Conservation (phyloP, 306 rosid species). For the Lathyrus aphaca region DNA sequence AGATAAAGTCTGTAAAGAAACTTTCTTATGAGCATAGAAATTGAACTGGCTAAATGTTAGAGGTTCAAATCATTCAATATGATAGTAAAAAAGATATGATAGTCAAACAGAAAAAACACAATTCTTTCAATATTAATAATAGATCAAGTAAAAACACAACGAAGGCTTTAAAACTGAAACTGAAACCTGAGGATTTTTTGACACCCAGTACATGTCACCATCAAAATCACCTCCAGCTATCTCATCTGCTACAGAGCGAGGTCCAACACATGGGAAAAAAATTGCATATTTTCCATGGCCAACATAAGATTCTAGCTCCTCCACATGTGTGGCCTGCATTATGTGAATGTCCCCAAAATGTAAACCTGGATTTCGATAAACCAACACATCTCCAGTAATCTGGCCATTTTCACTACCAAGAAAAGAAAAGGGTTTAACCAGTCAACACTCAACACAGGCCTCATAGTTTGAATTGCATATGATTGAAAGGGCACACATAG, state of each 20-base stretch:
- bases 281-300: constrained; percentile 76
- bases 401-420: constrained; percentile 62
- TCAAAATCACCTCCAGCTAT: constrained; percentile 91
- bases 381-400: constrained; percentile 69
- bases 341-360: constrained; percentile 87
- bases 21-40: too few relatives aligned
- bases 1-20: too few relatives aligned
- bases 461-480: neutral
- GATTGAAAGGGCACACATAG: neutral
- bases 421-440: neutral
- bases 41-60: too few relatives aligned
- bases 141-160: constrained; percentile 15
- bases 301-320: constrained; percentile 51
- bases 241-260: constrained; percentile 80
- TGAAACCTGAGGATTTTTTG: constrained; percentile 68
- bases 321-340: constrained; percentile 57
- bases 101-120: neutral
- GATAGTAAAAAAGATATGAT: too few relatives aligned
- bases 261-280: constrained; percentile 79
- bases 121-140: constrained; percentile 17
- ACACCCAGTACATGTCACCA: constrained; percentile 87
- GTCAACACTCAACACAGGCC: constrained; percentile 25
- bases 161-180: constrained; percentile 25
- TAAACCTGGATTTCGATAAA: constrained; percentile 78
- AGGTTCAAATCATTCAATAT: too few relatives aligned